phyloP scores from a whole-genome alignment of 345 rosid species.

The Eucalyptus sp. region DNA sequence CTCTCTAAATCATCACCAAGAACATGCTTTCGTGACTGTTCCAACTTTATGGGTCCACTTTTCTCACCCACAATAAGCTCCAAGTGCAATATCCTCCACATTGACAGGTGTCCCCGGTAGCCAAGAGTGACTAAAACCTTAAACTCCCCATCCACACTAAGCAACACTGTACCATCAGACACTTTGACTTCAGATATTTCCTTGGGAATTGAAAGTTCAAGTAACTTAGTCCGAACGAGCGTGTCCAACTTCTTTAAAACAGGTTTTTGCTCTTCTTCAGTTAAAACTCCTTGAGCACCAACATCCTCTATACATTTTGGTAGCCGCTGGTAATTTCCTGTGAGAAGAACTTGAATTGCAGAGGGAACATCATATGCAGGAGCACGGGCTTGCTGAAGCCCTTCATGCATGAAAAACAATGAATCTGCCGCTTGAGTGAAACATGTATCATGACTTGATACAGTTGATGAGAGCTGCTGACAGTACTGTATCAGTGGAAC shows the following conservation, averaged over 20 bases:
- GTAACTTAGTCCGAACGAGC: slow-evolving; percentile 83
- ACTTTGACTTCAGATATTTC: slow-evolving; percentile 84
- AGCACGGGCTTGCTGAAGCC: slow-evolving; percentile 94
- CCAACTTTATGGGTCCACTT: slow-evolving; percentile 66
- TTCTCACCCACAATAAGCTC: slow-evolving; percentile 97
- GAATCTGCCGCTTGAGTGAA: slow-evolving; percentile 94
- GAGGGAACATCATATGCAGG: slow-evolving; percentile 98
- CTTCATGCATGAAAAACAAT: slow-evolving; percentile 95
- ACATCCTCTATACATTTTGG: slow-evolving; percentile 92
- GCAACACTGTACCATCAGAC: slow-evolving; percentile 69
- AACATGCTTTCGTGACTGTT: slow-evolving; percentile 55
- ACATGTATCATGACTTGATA: slow-evolving; percentile 83
- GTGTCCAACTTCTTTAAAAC: slow-evolving; percentile 80
- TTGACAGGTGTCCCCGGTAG: slow-evolving; percentile 78
- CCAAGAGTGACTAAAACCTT: slow-evolving; percentile 96
- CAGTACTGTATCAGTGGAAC: slow-evolving; percentile 82
- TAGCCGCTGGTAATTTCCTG: slow-evolving; percentile 81
- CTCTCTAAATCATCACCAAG: slow-evolving; percentile 98
- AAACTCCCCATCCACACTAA: slow-evolving; percentile 80
- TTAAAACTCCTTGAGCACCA: slow-evolving; percentile 63
- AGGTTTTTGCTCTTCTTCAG: slow-evolving; percentile 73
- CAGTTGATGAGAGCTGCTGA: slow-evolving; percentile 74
- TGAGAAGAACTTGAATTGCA: slow-evolving; percentile 73
- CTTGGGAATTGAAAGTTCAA: slow-evolving; percentile 74
- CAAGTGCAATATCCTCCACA: slow-evolving; percentile 98